phyloP scores from a whole-genome alignment of 371 early-diverging fungal species.

The Syncephalastrum monosporum region DNA sequence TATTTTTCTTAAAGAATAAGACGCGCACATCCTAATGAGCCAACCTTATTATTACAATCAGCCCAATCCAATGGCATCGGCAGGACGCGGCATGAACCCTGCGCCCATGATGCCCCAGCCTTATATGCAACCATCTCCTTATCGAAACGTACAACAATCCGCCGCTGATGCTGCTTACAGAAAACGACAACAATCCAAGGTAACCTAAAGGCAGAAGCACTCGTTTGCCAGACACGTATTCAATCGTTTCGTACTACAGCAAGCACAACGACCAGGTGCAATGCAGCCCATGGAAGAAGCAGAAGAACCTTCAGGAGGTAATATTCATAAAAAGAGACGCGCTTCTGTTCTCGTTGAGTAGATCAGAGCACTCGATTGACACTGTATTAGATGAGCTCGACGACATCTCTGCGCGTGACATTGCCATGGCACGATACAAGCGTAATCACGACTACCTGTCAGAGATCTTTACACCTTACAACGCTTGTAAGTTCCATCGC shows the following conservation, averaged over 20 bases:
- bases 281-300: constrained; percentile 8
- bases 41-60: constrained; percentile 1
- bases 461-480: constrained; percentile 75
- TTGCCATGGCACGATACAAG: constrained; percentile 78
- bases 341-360: background rate
- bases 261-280: no score
- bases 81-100: constrained; percentile 17
- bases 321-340: background rate
- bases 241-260: no score
- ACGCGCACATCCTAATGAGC: background rate
- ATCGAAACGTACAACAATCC: constrained; percentile 12
- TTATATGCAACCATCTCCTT: constrained; percentile 20
- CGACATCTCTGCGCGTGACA: constrained; percentile 60
- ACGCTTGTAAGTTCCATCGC: constrained; percentile 44
- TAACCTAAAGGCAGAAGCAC: background rate
- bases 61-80: constrained; percentile 4
- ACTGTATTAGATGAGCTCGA: constrained; percentile 67
- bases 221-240: no score
- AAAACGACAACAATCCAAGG: constrained; percentile 15
- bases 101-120: constrained; percentile 16
- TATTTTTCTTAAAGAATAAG: no score
- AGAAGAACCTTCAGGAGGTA: constrained; percentile 30
- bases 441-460: constrained; percentile 80
- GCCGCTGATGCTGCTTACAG: constrained; percentile 19
- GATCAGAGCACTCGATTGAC: background rate